Percentiles rank a stretch among this genome's conserved stretches.
Conservation (phyloP, 129 eudicot genomes). For the Heracleum sosnowskyi region DNA sequence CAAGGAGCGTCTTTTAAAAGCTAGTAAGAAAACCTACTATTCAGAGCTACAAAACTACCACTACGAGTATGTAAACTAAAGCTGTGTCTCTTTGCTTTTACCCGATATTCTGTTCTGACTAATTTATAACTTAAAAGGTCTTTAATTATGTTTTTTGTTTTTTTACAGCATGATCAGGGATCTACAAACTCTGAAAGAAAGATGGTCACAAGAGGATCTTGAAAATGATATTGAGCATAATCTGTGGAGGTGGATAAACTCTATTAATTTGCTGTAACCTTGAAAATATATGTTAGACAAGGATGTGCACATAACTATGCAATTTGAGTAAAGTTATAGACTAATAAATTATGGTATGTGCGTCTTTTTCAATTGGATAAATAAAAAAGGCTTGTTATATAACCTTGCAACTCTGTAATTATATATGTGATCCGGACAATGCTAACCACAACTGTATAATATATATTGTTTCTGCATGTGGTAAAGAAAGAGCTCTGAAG, state of each 20-base stretch:
- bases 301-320: not conserved
- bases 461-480: no score
- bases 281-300: not conserved
- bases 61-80: constrained; percentile 45
- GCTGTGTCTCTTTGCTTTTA: constrained; percentile 1
- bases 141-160: not conserved
- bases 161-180: constrained; percentile 66
- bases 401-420: no score
- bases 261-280: not conserved
- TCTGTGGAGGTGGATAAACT: constrained; percentile 44
- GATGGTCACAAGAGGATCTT: constrained; percentile 50
- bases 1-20: constrained; percentile 50
- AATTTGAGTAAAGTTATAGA: not conserved
- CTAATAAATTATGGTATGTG: not conserved
- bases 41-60: constrained; percentile 62
- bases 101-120: not conserved
- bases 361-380: no score
- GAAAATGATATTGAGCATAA: constrained; percentile 52
- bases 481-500: no score
- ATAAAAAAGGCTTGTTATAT: no score
- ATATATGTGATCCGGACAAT: no score
- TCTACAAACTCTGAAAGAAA: constrained; percentile 67
- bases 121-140: constrained; percentile 9
- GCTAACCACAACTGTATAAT: no score
- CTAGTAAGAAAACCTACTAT: constrained; percentile 59